Evolutionary conservation across 768 basidiomycete species (phyloP).

Genomic region (Leucosporidium yakuticum): DNA sequence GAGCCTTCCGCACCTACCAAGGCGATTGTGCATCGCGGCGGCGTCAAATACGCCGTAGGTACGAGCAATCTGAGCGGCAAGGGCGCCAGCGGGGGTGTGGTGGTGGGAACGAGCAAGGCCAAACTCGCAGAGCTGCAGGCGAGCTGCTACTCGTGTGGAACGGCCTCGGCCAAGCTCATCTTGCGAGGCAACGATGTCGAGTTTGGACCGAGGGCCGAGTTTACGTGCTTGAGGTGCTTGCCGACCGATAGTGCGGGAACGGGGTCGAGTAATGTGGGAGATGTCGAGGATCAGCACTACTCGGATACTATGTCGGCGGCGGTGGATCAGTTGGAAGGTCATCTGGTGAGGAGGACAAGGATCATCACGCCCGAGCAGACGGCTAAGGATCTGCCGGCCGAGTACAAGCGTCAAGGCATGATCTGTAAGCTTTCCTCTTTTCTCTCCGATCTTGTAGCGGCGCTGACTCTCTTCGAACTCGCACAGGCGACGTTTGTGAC

Average conservation of each 20-base stretch:
- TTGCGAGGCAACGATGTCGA: constrained; percentile 6
- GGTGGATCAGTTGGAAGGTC: constrained; percentile 7
- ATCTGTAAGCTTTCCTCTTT: not conserved
- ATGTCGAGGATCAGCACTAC: not conserved
- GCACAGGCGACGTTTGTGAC: constrained; percentile 14
- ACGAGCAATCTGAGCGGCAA: not conserved
- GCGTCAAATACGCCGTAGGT: not conserved
- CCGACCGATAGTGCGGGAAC: no score
- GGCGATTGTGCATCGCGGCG: constrained; percentile 9
- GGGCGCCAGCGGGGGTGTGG: not conserved
- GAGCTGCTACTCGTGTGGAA: not conserved
- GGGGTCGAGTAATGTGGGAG: no score
- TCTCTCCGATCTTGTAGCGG: no score
- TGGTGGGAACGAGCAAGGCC: constrained; percentile 11
- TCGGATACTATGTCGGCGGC: constrained; percentile 13
- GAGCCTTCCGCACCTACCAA: constrained; percentile 8
- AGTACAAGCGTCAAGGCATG: constrained; percentile 5
- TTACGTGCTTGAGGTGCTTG: no score
- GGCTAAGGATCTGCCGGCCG: not conserved
- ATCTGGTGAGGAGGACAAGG: not conserved
- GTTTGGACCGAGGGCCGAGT: constrained; percentile 3
- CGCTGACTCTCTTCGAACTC: no score
- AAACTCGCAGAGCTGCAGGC: not conserved
- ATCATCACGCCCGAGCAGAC: constrained; percentile 14
- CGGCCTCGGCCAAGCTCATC: constrained; percentile 9